Evolutionary conservation across 495 filamentous ascomycete species (phyloP).

Genomic region (Aspergillus haitiensis): DNA sequence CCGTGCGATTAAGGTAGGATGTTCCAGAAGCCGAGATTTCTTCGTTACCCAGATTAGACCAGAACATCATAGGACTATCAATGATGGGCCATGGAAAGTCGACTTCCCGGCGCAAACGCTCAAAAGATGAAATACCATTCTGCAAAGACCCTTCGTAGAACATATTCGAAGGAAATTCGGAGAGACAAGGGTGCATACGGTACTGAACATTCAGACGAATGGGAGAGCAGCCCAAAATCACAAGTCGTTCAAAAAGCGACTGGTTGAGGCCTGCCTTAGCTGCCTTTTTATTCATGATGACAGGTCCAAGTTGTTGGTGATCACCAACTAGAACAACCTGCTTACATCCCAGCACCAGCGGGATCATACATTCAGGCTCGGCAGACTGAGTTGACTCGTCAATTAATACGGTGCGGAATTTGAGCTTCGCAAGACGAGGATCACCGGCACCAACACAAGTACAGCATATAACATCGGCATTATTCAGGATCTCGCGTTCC

Average conservation of each 20-base stretch:
- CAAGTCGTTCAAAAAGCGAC: constrained; percentile 94
- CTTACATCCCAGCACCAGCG: constrained; percentile 94
- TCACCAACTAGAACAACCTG: constrained; percentile 97
- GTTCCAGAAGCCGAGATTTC: constrained; percentile 98
- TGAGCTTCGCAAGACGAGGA: constrained; percentile 90
- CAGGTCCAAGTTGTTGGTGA: constrained; percentile 96
- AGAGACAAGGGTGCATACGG: constrained; percentile 98
- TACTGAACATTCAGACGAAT: constrained; percentile 97
- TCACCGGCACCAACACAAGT: constrained; percentile 98
- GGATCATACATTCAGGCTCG: constrained; percentile 99
- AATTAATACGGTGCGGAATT: constrained; percentile 96
- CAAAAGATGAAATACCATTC: constrained; percentile 90
- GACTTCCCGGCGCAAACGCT: constrained; percentile 86
- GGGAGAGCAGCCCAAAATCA: constrained; percentile 87
- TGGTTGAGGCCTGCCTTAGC: constrained; percentile 97
- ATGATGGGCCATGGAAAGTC: constrained; percentile 97
- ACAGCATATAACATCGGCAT: constrained; percentile 98
- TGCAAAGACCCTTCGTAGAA: constrained; percentile 98
- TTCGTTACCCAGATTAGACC: constrained; percentile 96
- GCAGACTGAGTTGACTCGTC: constrained; percentile 99
- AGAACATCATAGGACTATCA: constrained; percentile 99
- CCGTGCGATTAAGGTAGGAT: constrained; percentile 96
- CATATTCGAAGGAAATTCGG: constrained; percentile 99
- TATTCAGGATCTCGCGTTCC: constrained; percentile 92
- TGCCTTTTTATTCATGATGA: constrained; percentile 99